These are phyloP conservation scores for Candida oleophila DNA, from an alignment of 805 yeast species.

Conservation along the genomic window DNA sequence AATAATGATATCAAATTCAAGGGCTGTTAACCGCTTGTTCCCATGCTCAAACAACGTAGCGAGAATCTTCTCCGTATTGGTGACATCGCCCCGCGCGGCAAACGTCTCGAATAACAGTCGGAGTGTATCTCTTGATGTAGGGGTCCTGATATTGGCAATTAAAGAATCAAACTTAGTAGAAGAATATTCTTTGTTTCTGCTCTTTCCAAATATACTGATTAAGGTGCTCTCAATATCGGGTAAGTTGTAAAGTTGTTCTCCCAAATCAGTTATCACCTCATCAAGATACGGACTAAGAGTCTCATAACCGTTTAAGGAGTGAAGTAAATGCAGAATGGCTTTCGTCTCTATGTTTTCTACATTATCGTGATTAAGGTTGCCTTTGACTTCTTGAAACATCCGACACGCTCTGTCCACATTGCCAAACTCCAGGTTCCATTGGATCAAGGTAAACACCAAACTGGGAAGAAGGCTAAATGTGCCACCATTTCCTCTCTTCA, in stretches of 20 bases:
- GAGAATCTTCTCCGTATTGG: slow-evolving; percentile 28
- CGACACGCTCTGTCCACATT: neutral
- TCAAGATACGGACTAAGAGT: neutral
- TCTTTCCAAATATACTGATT: neutral
- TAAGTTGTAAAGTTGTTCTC: neutral
- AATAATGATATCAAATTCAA: slow-evolving; percentile 28
- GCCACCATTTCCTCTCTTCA: too few species aligned
- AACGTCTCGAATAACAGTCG: slow-evolving; percentile 32
- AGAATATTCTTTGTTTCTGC: neutral
- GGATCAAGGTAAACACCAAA: neutral
- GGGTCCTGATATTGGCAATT: slow-evolving; percentile 15
- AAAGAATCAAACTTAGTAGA: neutral
- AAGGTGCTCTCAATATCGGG: neutral
- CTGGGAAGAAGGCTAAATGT: neutral
- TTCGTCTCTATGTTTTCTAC: neutral
- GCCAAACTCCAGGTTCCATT: slow-evolving; percentile 1
- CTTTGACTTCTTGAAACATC: neutral
- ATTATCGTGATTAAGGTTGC: too few species aligned
- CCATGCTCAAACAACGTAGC: slow-evolving; percentile 23
- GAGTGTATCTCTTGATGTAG: slow-evolving; percentile 31
- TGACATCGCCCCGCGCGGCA: slow-evolving; percentile 22
- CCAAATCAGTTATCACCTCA: neutral
- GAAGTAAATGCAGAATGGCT: neutral
- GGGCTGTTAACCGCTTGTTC: slow-evolving; percentile 20
- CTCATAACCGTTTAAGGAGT: neutral